phyloP scores from a whole-genome alignment of 306 rosid genomes.

The Gillenia trifoliata region DNA sequence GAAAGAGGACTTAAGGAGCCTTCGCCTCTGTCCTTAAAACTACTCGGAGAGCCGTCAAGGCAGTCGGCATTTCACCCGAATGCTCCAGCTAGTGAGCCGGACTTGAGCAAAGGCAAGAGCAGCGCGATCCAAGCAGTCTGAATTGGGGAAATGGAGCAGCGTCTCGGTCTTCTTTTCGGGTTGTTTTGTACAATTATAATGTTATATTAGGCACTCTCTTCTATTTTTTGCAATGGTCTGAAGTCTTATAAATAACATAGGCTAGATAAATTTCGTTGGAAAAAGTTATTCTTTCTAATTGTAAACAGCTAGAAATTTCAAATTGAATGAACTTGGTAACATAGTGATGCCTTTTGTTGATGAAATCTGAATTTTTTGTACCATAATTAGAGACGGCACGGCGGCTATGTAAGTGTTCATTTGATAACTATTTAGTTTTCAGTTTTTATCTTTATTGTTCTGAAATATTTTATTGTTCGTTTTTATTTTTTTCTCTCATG shows the following conservation, averaged over 20 bases:
- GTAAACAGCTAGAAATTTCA: constrained; percentile 55
- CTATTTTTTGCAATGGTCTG: constrained; percentile 23
- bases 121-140: constrained; percentile 63
- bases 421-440: no score
- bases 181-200: constrained; percentile 38
- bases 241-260: constrained; percentile 47
- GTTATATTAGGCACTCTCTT: constrained; percentile 13
- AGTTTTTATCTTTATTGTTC: no score
- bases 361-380: background rate
- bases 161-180: background rate
- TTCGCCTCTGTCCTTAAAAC: constrained; percentile 61
- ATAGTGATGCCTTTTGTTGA: constrained; percentile 22
- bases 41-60: constrained; percentile 77
- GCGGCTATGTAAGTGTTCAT: no score
- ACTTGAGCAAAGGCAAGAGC: constrained; percentile 57
- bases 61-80: constrained; percentile 93
- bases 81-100: constrained; percentile 56
- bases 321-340: constrained; percentile 30
- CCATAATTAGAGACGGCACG: no score
- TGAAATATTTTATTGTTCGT: no score
- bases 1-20: constrained; percentile 47
- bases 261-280: constrained; percentile 56
- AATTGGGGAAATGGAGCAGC: constrained; percentile 27
- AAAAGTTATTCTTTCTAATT: constrained; percentile 65
- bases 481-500: no score